phyloP scores from a whole-genome alignment of 148 eudicot species.

The Rhododendron henanense region DNA sequence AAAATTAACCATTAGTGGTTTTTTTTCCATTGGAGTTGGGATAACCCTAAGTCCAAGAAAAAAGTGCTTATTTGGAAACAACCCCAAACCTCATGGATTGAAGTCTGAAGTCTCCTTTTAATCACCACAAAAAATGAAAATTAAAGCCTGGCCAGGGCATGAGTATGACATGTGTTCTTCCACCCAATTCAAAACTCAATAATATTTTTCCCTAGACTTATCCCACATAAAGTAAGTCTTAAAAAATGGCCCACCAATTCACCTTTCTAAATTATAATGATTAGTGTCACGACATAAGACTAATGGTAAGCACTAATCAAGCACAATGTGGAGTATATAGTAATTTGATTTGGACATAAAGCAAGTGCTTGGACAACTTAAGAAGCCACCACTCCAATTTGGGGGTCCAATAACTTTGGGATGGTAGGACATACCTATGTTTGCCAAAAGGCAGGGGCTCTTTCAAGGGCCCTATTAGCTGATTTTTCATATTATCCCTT shows the following conservation, averaged over 20 bases:
- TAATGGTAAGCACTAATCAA: neutral
- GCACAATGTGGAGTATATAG: neutral
- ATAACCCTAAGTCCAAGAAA: too few species aligned
- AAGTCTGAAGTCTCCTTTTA: neutral
- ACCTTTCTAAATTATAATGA: neutral
- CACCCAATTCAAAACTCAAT: neutral
- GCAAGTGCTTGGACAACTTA: conserved; percentile 9
- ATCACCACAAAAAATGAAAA: neutral
- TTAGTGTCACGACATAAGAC: neutral
- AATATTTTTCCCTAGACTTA: neutral
- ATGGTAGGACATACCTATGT: neutral
- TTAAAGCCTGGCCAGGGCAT: neutral
- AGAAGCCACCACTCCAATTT: conserved; percentile 4
- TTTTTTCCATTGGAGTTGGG: too few species aligned
- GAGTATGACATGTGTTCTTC: neutral
- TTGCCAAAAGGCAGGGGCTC: neutral
- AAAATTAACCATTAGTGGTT: too few species aligned
- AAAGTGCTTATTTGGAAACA: too few species aligned
- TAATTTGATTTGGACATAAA: conserved; percentile 7
- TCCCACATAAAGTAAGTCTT: neutral
- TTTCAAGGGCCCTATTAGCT: neutral
- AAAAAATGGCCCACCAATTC: neutral
- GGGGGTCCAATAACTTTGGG: neutral
- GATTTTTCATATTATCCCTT: neutral
- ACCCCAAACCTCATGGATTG: neutral